Base-by-base conservation (phyloP, 495 filamentous ascomycete species). In the Trichocladium uniseriatum region DNA sequence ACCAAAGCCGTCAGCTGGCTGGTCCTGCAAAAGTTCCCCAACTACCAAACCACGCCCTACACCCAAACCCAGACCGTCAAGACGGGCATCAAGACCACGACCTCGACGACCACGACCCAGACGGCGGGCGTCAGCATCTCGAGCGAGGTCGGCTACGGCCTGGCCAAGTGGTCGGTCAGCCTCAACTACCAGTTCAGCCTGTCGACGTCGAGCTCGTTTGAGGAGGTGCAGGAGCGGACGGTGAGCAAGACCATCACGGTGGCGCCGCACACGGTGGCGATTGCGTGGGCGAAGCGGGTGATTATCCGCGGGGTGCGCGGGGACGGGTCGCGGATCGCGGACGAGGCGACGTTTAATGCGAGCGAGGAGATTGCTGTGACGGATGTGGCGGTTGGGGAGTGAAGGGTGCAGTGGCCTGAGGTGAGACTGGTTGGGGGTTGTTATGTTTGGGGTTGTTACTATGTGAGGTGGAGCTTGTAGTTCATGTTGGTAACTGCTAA, bases 161-260 rank as follows among this genome's bases (percentile, higher is more conserved):
- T 42, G 13, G n/a, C 14, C 22, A 42, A 42, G 39, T 42, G 42
- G 42, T 44, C 42, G 10, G 28, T 44, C 15, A 44, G 28, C 42
- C 29, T 32, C 6, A 44, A 34, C 28, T 44, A 20, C 28, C 31
- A 32, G 31, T 44, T 44, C 29, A 44, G 15, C 8, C 22, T 44
- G 8, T 34, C 42, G 11, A 24, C 34, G 42, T n/a, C 7, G 4
- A 44, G 16, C 16, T 20, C 42, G 15, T 6, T 34, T 7, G 18
- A 44, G 28, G 42, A 44, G 31, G 13, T 44, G 2, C n/a, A 44
- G 42, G 42, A 32, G 31, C 18, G 29, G n/a, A 44, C 16, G 7
- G 16, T 44, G 42, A 21, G 0, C 3, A 44, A 32, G 31, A 44
- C 42, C 6, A 34, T 44, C 13, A 44, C 42, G 42, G 42, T 34